These are phyloP conservation scores for Maudiozyma turicensis DNA, from an alignment of 805 yeast genomes.

Conservation along the genomic window DNA sequence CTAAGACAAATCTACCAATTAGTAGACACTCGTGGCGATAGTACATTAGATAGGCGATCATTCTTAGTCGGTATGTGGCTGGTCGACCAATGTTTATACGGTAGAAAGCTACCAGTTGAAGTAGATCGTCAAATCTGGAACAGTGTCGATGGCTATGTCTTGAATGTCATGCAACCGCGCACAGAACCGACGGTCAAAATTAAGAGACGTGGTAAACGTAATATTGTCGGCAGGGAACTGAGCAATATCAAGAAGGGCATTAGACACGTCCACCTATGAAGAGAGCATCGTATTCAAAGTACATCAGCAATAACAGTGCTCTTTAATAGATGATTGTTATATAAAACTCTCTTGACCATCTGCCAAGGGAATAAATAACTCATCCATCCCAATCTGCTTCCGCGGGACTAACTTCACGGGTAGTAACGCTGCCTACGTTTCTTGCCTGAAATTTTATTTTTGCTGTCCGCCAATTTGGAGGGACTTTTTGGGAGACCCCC, in stretches of 20 bases:
- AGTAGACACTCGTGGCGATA: conserved; percentile 60
- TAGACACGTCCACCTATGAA: conserved; percentile 17
- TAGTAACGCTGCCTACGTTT: too few relatives aligned
- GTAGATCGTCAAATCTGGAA: conserved; percentile 71
- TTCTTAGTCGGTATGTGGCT: conserved; percentile 97
- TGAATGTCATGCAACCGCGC: conserved; percentile 6
- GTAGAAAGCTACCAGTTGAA: conserved; percentile 72
- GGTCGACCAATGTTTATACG: conserved; percentile 91
- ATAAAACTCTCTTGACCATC: too few relatives aligned
- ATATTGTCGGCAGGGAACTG: conserved; percentile 15
- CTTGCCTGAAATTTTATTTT: too few relatives aligned
- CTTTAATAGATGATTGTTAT: too few relatives aligned
- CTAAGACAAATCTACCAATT: conserved; percentile 59
- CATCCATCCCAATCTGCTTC: too few relatives aligned
- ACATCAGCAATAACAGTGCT: too few relatives aligned
- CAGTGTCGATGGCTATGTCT: conserved; percentile 40
- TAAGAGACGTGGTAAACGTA: conserved; percentile 17
- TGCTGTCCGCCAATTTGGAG: not conserved
- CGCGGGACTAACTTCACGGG: too few relatives aligned
- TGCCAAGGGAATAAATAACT: too few relatives aligned
- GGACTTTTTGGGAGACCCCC: not conserved
- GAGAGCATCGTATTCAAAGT: too few relatives aligned
- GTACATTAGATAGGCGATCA: conserved; percentile 67
- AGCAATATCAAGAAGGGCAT: conserved; percentile 24
- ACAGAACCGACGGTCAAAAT: conserved; percentile 8